Evolutionary conservation across 2,329 filamentous ascomycete species (phyloP), one percentile per base, ranked within the genome.

Genomic region (Fusarium verrucosum): DNA sequence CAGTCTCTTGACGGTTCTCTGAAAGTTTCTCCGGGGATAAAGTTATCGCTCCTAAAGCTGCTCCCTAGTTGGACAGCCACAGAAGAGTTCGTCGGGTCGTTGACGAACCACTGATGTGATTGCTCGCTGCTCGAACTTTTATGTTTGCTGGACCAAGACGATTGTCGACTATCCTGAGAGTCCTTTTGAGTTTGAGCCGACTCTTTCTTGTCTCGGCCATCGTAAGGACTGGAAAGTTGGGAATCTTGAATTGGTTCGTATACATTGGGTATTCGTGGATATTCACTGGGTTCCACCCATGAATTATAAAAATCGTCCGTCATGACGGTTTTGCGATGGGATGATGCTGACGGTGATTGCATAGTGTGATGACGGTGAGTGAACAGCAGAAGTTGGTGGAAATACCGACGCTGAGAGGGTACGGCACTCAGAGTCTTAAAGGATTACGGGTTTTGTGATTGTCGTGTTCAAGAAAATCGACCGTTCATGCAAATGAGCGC

Each of bases 261-360:
- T 16, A 69, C 69, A 23, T 71, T 60, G 35, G 65, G 58, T 50
- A 69, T 65, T 42, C 65, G 51, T 13, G 61, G 65, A 28, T 64
- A 66, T 42, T 68, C 41, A 42, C 56, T 68, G 35, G 64, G 59
- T 35, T 60, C 52, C 14, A 61, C 64, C 64, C 64, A 67, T 7
- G 59, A 51, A 41, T 51, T 64, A 41, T 50, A 60, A 22, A 61
- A 40, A 41, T 67, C 63, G 30, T 66, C 54, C 17, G 38, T 60
- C 54, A 52, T 45, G 32, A 64, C 64, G 30, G 40, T 37, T 32
- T 41, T 57, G 30, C 30, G 55, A 30, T 38, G 47, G 47, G 36
- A 45, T 41, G 62, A 19, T 65, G 60, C 60, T 62, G 38, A 51
- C 26, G 51, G 44, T 37, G 50, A 28, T 46, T 47, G 50, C 50